Evolutionary conservation across 202 grass and related monocot species (phyloP).

Genomic region (Dendrocalamus latiflorus): DNA sequence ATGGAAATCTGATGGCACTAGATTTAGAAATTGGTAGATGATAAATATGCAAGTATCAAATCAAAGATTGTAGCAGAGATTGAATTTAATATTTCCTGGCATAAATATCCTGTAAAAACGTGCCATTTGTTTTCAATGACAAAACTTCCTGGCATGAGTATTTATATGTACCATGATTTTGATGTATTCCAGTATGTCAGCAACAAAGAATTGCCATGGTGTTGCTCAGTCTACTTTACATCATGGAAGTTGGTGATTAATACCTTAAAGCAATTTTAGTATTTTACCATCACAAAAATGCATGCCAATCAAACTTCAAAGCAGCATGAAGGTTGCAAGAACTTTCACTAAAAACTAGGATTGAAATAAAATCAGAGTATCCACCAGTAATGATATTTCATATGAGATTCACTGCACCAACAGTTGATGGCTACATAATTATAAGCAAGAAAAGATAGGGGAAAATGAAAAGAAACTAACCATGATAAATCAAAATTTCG

Average conservation of each 20-base stretch:
- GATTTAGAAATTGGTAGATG: conserved; percentile 34
- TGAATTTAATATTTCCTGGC: background rate
- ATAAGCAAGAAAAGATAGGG: background rate
- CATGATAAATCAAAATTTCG: background rate
- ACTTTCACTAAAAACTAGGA: background rate
- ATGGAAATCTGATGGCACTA: conserved; percentile 20
- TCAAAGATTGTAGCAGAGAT: background rate
- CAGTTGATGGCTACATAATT: background rate
- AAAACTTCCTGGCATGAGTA: background rate
- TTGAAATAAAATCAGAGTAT: background rate
- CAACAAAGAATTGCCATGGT: background rate
- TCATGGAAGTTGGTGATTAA: background rate
- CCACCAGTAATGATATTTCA: background rate
- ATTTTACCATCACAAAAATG: background rate
- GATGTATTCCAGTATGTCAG: background rate
- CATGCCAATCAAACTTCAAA: background rate
- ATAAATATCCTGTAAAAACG: conserved; percentile 3
- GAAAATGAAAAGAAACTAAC: background rate
- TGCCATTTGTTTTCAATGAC: background rate
- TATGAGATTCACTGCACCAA: background rate
- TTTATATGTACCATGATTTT: background rate
- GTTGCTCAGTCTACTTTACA: background rate
- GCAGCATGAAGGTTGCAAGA: background rate
- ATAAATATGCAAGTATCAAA: background rate
- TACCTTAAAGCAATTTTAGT: background rate